A percentile compares a stretch with the other conserved stretches of the same genome.
Conservation (phyloP, 345 rosid genomes). For the Euphorbia lathyris region DNA sequence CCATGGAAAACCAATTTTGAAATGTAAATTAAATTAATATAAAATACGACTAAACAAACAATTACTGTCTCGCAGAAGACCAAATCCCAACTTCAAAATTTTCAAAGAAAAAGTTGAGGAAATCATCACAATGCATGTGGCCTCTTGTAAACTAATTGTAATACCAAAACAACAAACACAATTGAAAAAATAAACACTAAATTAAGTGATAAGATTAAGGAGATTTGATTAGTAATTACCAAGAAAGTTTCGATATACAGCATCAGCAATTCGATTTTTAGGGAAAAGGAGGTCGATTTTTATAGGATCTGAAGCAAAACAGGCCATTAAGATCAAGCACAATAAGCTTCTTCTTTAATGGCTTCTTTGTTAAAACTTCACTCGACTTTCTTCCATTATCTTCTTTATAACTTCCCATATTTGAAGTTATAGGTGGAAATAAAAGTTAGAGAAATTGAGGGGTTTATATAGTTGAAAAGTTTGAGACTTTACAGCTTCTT, state of each 20-base stretch:
- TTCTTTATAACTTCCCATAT: no score
- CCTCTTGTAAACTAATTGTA: slow-evolving; percentile 40
- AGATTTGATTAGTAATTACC: slow-evolving; percentile 20
- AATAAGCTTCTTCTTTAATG: slow-evolving; percentile 33
- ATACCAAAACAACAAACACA: not conserved
- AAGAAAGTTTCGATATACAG: slow-evolving; percentile 21
- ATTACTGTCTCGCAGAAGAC: slow-evolving; percentile 40
- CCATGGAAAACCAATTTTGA: no score
- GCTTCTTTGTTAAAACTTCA: no score
- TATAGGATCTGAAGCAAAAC: no score
- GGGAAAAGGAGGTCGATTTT: not conserved
- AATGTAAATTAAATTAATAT: no score
- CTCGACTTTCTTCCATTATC: no score
- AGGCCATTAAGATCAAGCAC: slow-evolving; percentile 13
- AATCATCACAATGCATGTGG: slow-evolving; percentile 39
- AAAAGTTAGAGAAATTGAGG: no score
- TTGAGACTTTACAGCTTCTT: no score
- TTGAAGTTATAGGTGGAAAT: no score
- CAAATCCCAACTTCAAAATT: slow-evolving; percentile 49
- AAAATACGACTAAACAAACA: no score
- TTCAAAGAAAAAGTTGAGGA: slow-evolving; percentile 40
- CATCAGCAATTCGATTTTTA: slow-evolving; percentile 21
- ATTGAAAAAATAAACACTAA: not conserved
- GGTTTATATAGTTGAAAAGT: no score
- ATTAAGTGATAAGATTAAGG: no score